Base-by-base conservation (phyloP, 768 basidiomycete species). In the Collybia mongolica region DNA sequence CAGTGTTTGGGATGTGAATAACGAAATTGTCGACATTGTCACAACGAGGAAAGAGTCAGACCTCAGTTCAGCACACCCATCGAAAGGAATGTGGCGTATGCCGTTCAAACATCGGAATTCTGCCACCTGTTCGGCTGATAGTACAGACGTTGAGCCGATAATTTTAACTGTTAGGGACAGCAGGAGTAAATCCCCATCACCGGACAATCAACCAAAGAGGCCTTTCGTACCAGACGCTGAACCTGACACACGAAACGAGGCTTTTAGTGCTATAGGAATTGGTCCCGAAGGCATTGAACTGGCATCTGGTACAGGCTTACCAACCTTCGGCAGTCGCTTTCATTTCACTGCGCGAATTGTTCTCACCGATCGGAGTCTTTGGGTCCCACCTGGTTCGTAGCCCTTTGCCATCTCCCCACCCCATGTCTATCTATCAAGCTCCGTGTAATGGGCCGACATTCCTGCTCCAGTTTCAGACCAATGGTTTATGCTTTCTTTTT, bases 351-450 rank as follows among this genome's bases (percentile, higher is more conserved):
- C 74, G 12, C 74, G 80, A 14, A 64, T 82, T 26, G 60, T 75
- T 7, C 63, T 81, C 20, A 65, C 73, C 19, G 80, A 82, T 54
- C 71, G 72, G 35, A 80, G 77, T 58, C 51, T 75, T 24, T 80
- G 68, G 66, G 64, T 80, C 44, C 67, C 72, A 17, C 60, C 68
- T 54, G 72, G 80, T 80, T 22, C 22, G 65, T 54, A 32, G 14
- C 5, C 9, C 32, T 32, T 28, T 32, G 7, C 12, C 37, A 4
- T 17, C 24, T 15, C 42, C 40, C 18, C 22, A 22, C 11, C 19
- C 9, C 26, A 9, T 28, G 26, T 32, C 14, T 32, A 32, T 32
- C 7, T 32, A 32, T 32, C 32, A 9, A 32, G 11, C 11, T 12
- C 32, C 4, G 32, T 12, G 11, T 32, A 2, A 26, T 32, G 32